Base-by-base conservation (phyloP, 257 asterid genomes). In the Rubia yunnanensis region DNA sequence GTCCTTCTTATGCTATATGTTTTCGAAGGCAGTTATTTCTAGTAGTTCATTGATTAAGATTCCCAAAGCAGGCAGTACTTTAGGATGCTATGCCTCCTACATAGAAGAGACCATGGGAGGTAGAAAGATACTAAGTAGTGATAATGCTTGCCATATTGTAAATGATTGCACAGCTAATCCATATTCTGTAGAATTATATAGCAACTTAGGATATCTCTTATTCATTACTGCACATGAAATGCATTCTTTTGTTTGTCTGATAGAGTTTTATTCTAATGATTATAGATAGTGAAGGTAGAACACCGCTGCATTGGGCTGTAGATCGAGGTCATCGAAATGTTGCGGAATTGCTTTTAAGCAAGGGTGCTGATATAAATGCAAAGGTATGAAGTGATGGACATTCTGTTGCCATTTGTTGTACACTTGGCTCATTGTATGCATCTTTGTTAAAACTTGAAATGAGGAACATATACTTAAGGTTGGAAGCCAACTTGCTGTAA, bases 271-370 rank as follows among this genome's bases (percentile, higher is more conserved):
- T 59, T 53, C 55, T 66, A 64, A 66, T 70, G 60, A 57, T 64
- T 80, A 79, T 91, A 94, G 99, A 94, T 74, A 94, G 98, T 27
- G 98, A 94, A 73, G 99, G 98, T 11, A 91, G 98, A 41, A 83
- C 98, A 39, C 96, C 99, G 53, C 76, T 94, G 77, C 99, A 94
- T 76, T 94, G 99, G 99, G 99, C 99, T 73, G 96, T 94, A 27
- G 99, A 94, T 79, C 94, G 98, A 34, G 99, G 98, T 76, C 99
- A 94, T 80, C 44, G 82, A 76, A 78, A 81, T 54, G 65, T 80
- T 63, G 63, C 88, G 15, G 74, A 74, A 59, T 70, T 90, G 81
- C 95, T 94, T 73, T 74, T 94, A 77, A 77, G 74, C 81, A 86
- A 73, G 78, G 85, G 74, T 58, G 95, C 94, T 24, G 95, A 94